Conservation (phyloP, 2,329 filamentous ascomycete species). For the Calonectria hongkongensis region DNA sequence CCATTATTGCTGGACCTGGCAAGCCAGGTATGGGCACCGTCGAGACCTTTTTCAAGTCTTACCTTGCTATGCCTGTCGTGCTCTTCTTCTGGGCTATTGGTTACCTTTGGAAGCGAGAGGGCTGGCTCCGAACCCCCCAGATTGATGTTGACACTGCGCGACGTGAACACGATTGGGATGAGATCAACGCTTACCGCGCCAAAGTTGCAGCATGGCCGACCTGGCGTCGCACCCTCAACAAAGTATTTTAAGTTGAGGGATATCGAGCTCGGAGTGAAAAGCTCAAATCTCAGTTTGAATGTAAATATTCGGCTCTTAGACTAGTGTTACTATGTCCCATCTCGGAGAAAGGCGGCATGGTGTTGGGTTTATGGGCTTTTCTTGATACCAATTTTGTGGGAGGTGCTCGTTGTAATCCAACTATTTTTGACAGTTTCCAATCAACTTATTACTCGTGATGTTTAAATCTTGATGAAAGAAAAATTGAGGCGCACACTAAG, state of each 20-base stretch:
- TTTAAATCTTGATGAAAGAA: too few species aligned
- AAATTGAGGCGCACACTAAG: too few species aligned
- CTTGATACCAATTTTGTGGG: conserved; percentile 50
- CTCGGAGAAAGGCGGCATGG: background rate
- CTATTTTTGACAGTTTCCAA: conserved; percentile 1
- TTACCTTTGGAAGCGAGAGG: conserved; percentile 79
- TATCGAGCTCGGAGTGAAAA: background rate
- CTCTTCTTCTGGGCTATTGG: conserved; percentile 74
- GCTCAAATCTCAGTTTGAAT: conserved; percentile 4
- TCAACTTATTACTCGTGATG: too few species aligned
- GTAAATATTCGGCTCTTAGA: conserved; percentile 9
- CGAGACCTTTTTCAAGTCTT: conserved; percentile 73
- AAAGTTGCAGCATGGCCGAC: conserved; percentile 70
- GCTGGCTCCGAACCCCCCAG: conserved; percentile 74
- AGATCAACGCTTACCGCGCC: conserved; percentile 73
- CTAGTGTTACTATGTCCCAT: background rate
- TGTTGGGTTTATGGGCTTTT: conserved; percentile 30
- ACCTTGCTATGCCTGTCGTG: conserved; percentile 73
- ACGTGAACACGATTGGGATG: conserved; percentile 79
- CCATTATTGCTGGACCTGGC: conserved; percentile 63
- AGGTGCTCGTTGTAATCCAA: conserved; percentile 9
- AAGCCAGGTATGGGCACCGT: conserved; percentile 61
- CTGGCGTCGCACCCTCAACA: conserved; percentile 67
- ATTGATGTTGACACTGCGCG: conserved; percentile 82
- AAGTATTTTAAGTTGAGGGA: conserved; percentile 58